Percentiles rank a stretch among this genome's conserved stretches.
These are phyloP conservation scores for Corinectria fuckeliana DNA, from an alignment of 2,329 filamentous ascomycete species.

Conservation along the genomic window DNA sequence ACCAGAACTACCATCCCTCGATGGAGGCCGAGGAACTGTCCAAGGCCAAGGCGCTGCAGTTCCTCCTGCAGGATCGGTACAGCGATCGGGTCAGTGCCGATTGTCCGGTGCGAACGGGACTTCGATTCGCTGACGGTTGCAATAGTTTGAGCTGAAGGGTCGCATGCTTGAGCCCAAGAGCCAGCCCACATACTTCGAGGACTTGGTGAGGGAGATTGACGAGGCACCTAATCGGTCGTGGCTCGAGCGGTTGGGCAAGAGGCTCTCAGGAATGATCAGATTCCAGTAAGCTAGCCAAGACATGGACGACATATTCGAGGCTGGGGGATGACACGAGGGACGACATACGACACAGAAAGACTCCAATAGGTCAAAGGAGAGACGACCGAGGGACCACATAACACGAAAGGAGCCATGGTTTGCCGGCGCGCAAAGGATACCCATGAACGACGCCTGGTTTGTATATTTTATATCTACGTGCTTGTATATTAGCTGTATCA, in stretches of 20 bases:
- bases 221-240: conserved; percentile 65
- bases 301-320: too few species aligned
- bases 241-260: conserved; percentile 58
- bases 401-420: conserved; percentile 11
- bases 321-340: too few species aligned
- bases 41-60: conserved; percentile 66
- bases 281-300: conserved; percentile 50
- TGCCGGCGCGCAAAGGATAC: conserved; percentile 27
- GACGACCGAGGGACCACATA: neutral
- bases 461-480: conserved; percentile 30
- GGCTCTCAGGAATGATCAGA: conserved; percentile 65
- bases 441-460: conserved; percentile 24
- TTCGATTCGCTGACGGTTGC: conserved; percentile 14
- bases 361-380: neutral
- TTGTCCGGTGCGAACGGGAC: neutral
- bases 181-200: conserved; percentile 68
- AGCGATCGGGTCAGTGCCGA: conserved; percentile 57
- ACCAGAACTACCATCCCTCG: conserved; percentile 40
- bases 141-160: conserved; percentile 51
- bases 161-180: conserved; percentile 63
- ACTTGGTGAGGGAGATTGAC: conserved; percentile 67
- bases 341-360: neutral
- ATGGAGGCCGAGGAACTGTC: conserved; percentile 58
- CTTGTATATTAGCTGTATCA: conserved; percentile 38
- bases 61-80: conserved; percentile 66